phyloP scores from a whole-genome alignment of 129 eudicot genomes.

The Lactuca sativa region DNA sequence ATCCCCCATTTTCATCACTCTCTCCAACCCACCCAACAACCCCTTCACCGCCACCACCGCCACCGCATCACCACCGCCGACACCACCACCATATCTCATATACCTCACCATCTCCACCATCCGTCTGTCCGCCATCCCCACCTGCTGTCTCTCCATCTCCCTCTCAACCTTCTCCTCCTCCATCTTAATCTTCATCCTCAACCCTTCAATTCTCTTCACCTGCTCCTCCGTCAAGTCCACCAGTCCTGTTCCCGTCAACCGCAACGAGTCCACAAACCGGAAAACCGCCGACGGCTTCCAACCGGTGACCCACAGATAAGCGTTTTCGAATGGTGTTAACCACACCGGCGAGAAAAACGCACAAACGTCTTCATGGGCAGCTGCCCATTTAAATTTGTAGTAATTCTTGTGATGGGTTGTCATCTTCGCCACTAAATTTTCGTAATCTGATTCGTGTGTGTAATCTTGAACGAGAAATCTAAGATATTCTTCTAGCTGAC shows the following conservation, averaged over 20 bases:
- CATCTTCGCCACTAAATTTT: conserved; percentile 44
- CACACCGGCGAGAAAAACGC: conserved; percentile 57
- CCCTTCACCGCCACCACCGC: conserved; percentile 40
- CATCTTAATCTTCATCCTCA: conserved; percentile 46
- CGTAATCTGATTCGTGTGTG: conserved; percentile 11
- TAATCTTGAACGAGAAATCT: conserved; percentile 21
- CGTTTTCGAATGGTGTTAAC: conserved; percentile 59
- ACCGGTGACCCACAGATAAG: conserved; percentile 72
- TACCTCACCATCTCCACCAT: conserved; percentile 52
- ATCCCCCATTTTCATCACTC: conserved; percentile 79
- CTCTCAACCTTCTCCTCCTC: conserved; percentile 87
- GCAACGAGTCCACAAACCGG: conserved; percentile 43
- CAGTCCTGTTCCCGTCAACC: conserved; percentile 27
- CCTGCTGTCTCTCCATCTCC: conserved; percentile 83
- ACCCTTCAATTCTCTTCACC: conserved; percentile 39
- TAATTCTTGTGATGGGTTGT: conserved; percentile 78
- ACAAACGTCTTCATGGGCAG: conserved; percentile 62
- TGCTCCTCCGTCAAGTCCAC: conserved; percentile 54
- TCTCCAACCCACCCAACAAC: conserved; percentile 54
- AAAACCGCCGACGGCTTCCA: conserved; percentile 81
- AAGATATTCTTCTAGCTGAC: conserved; percentile 49
- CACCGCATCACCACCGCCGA: conserved; percentile 13
- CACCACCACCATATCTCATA: conserved; percentile 14
- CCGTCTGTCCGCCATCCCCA: conserved; percentile 52
- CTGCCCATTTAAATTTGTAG: conserved; percentile 71